Conservation (phyloP, 2,329 filamentous ascomycete genomes). For the Talaromyces sp. region DNA sequence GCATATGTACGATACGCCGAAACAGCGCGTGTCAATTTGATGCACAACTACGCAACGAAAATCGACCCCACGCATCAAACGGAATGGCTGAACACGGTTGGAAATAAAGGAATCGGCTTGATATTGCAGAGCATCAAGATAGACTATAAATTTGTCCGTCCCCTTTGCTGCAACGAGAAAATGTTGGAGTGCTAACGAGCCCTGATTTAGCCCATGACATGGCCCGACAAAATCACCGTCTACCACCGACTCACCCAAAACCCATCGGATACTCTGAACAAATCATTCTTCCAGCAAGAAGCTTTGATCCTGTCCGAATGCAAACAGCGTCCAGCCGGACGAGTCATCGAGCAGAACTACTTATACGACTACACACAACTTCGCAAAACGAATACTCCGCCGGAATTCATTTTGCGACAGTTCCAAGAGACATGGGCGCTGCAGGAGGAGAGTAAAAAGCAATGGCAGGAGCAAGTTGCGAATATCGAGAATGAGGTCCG, state of each 20-base stretch:
- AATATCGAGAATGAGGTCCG: slow-evolving; percentile 58
- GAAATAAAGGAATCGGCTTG: slow-evolving; percentile 63
- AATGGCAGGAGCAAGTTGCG: slow-evolving; percentile 53
- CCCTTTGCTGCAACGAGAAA: neutral
- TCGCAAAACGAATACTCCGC: slow-evolving; percentile 54
- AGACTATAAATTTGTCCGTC: slow-evolving; percentile 79
- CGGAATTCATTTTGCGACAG: slow-evolving; percentile 59
- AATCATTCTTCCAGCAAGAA: slow-evolving; percentile 46
- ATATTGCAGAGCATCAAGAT: slow-evolving; percentile 77
- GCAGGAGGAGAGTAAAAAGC: slow-evolving; percentile 58
- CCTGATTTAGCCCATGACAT: slow-evolving; percentile 67
- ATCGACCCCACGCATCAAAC: slow-evolving; percentile 59
- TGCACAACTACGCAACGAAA: slow-evolving; percentile 63
- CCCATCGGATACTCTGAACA: slow-evolving; percentile 40
- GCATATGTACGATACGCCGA: slow-evolving; percentile 82
- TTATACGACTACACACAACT: slow-evolving; percentile 68
- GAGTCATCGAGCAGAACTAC: slow-evolving; percentile 73
- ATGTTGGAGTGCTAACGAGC: neutral
- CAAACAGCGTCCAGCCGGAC: slow-evolving; percentile 68
- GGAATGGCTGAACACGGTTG: slow-evolving; percentile 68
- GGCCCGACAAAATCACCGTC: slow-evolving; percentile 76
- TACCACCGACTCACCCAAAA: slow-evolving; percentile 69
- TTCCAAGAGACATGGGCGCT: slow-evolving; percentile 58
- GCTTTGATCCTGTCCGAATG: slow-evolving; percentile 70
- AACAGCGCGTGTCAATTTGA: slow-evolving; percentile 74